Evolutionary conservation across 1,284 basidiomycete genomes (phyloP), one percentile per base, ranked within the genome.

Genomic region (Porodaedalea pini): DNA sequence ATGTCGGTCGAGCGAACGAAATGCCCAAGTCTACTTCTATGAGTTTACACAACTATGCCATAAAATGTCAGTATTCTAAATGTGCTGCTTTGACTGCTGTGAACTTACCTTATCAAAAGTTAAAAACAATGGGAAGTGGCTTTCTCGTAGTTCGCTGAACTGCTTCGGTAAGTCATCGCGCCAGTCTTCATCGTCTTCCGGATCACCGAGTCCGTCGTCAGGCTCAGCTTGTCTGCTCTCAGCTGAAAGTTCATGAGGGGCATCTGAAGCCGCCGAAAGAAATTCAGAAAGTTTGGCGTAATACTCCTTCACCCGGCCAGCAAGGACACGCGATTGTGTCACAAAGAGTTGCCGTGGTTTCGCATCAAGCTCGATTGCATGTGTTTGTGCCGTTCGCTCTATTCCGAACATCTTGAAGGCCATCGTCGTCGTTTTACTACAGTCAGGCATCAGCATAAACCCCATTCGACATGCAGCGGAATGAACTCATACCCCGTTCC

Each of bases 351-450:
- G 88, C 17, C 85, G 78, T 0, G 82, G 80, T 56, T 74, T 75
- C 5, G 68, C 64, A 4, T 63, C 45, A 19, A 2, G 68, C 68
- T 15, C n/a, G n/a, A n/a, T n/a, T n/a, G n/a, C n/a, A n/a, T n/a
- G 63, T 64, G 13, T 67, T 67, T 27, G 70, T 69, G 76, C 82
- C 1, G 75, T 71, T 8, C 77, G 72, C 62, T 88, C 82, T 5
- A 88, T 78, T 3, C 80, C 78, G 3, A 88, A 71, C 78, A 88
- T 88, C 69, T 86, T 87, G 73, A 83, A 86, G 0, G 88, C 70
- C 78, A 88, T 86, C 0, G 85, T 86, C 0, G 86, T 88, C 0
- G 86, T 90, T 77, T 90, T 88, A 3, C 85, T 87, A 62, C 62
- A 51, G 19, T 17, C 54, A 61, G 47, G 15, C 37, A 2, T 51